Base-by-base conservation (phyloP, 1,139 yeast genomes). In the Suhomyces maxii region DNA sequence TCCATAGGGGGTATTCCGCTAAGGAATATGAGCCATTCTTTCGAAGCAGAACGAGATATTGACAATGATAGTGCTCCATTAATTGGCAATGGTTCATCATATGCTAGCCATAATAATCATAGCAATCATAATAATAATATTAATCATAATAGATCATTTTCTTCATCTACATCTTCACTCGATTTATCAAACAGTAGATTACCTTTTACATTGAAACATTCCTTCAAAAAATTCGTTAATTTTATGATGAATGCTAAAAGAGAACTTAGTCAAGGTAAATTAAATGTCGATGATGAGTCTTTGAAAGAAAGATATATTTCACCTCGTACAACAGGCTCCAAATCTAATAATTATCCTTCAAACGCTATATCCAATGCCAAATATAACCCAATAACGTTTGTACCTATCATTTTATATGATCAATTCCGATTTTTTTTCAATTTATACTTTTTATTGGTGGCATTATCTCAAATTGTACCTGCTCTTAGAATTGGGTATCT, bases 381-480 rank as follows among this genome's bases (percentile, higher is more conserved):
- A 67, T 95, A 95, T 68, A 88, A 89, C 58, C 89, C 95, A 3
- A 65, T 89, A 37, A 84, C 97, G 2, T 95, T 95, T 60, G 70
- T 95, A 10, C 99, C 99, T 5, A 76, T 89, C 37, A 84, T 93
- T 46, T 75, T 95, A 37, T 95, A 87, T 64, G 97, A 93, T 64
- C 99, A 95, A 71, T 95, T 95, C 81, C 90, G 90, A 68, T 93
- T 93, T 65, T 95, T 95, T 67, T 95, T 90, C 77, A 95, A 95
- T 66, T 71, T 95, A 44, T 95, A 95, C 67, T 95, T 95, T 62
- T 70, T 95, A 45, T 63, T 95, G 36, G 99, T 95, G 53, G 99
- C 99, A 18, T 76, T 95, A 48, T 90, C 98, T 2, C 99, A 95
- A 67, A 84, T 86, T 4, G 77, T 95, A n/a, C 97, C 98, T 0